Evolutionary conservation across 345 rosid species (phyloP).

Genomic region (Salix koriyanagi): DNA sequence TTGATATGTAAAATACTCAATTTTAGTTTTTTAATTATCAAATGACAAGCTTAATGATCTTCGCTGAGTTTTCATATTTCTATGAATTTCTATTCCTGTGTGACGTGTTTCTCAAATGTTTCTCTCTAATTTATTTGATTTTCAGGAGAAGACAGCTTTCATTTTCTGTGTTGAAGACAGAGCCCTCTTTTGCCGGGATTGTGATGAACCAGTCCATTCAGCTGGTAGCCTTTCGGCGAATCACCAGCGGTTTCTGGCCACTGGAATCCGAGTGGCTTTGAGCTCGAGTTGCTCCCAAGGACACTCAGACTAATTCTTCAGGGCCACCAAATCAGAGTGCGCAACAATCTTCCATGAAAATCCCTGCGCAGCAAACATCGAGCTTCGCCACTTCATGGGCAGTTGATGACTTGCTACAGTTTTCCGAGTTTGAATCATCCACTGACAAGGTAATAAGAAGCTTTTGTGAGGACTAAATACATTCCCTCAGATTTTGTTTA

Average conservation of each 20-base stretch:
- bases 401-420: conserved; percentile 68
- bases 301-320: conserved; percentile 32
- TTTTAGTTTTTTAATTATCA: background rate
- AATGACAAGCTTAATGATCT: background rate
- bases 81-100: background rate
- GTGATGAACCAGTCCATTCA: conserved; percentile 76
- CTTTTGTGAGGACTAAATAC: background rate
- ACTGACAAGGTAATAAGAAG: conserved; percentile 54
- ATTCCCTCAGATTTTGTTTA: background rate
- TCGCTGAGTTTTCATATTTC: background rate
- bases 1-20: background rate
- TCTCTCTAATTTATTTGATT: background rate
- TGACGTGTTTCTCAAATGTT: background rate
- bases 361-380: conserved; percentile 43
- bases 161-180: conserved; percentile 97
- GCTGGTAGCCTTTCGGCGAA: conserved; percentile 75
- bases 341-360: conserved; percentile 35
- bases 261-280: conserved; percentile 81
- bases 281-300: conserved; percentile 55
- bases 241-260: conserved; percentile 87
- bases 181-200: conserved; percentile 82
- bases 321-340: conserved; percentile 65
- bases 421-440: conserved; percentile 56
- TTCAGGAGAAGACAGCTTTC: conserved; percentile 90
- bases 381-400: conserved; percentile 55